Evolutionary conservation across 257 asterid genomes (phyloP).

Genomic region (Thymus quinquecostatus): DNA sequence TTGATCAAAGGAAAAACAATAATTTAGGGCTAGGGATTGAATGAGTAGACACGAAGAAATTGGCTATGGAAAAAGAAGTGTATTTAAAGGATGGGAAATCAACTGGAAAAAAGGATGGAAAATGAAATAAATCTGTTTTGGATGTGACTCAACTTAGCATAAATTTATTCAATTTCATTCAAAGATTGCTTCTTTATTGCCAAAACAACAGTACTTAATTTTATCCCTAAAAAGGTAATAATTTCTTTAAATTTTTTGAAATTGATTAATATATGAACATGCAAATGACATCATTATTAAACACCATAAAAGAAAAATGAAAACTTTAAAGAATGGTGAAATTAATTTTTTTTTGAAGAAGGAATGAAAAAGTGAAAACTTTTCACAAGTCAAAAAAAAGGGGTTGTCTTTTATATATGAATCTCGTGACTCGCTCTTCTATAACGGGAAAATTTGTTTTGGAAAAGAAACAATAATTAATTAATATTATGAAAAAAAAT

Average conservation of each 20-base stretch:
- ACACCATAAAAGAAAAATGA: no score
- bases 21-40: background rate
- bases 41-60: slow-evolving; percentile 30
- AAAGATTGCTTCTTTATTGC: background rate
- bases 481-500: background rate
- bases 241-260: no score
- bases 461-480: slow-evolving; percentile 17
- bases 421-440: slow-evolving; percentile 46
- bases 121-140: slow-evolving; percentile 33
- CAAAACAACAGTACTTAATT: no score
- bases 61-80: slow-evolving; percentile 25
- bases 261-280: no score
- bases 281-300: no score
- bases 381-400: slow-evolving; percentile 35
- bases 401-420: slow-evolving; percentile 28
- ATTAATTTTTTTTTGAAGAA: no score
- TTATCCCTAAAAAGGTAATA: no score
- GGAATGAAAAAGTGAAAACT: slow-evolving; percentile 26
- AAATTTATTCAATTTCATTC: background rate
- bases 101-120: slow-evolving; percentile 33
- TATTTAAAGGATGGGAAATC: slow-evolving; percentile 38
- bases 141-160: slow-evolving; percentile 30
- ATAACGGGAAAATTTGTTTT: slow-evolving; percentile 35
- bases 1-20: no score
- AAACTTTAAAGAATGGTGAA: no score